A percentile compares a stretch with the other conserved stretches of the same genome.
These are phyloP conservation scores for Musa schizocarpa DNA, from an alignment of 176 grass and related monocot species.

Conservation along the genomic window DNA sequence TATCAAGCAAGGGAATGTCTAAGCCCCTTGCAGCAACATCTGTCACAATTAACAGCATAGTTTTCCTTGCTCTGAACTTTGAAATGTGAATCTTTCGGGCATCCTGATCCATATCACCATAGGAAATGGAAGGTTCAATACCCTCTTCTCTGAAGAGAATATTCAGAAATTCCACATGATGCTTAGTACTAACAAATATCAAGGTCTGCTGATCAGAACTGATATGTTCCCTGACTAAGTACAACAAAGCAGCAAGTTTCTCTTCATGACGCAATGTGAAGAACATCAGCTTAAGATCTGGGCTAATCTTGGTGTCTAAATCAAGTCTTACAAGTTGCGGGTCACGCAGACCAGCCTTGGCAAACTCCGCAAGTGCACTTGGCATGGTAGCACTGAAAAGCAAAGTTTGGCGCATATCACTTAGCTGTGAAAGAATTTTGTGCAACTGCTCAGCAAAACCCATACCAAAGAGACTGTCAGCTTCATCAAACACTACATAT, in stretches of 20 bases:
- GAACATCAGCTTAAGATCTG: conserved; percentile 75
- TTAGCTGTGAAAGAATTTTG: conserved; percentile 55
- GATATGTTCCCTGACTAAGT: conserved; percentile 80
- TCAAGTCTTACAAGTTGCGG: conserved; percentile 77
- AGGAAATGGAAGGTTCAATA: conserved; percentile 65
- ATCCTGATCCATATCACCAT: conserved; percentile 99
- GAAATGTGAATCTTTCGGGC: conserved; percentile 80
- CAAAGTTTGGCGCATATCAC: conserved; percentile 70
- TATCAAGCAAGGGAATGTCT: conserved; percentile 97
- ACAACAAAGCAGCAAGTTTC: conserved; percentile 80
- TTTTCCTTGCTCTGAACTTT: conserved; percentile 76
- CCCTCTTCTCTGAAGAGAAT: conserved; percentile 82
- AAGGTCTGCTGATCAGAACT: conserved; percentile 73
- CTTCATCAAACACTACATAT: conserved; percentile 99
- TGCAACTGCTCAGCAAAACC: conserved; percentile 64
- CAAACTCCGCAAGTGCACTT: conserved; percentile 70
- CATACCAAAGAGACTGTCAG: conserved; percentile 75
- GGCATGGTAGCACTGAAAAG: conserved; percentile 94
- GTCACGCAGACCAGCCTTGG: conserved; percentile 74
- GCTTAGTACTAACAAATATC: conserved; percentile 93
- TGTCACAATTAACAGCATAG: conserved; percentile 93
- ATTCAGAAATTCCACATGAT: conserved; percentile 94
- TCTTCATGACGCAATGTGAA: conserved; percentile 89
- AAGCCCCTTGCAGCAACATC: conserved; percentile 94
- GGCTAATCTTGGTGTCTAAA: conserved; percentile 78